A percentile compares a stretch with the other conserved stretches of the same genome.
Conservation (phyloP, 2,329 filamentous ascomycete genomes). For the Fusarium sublunatum region DNA sequence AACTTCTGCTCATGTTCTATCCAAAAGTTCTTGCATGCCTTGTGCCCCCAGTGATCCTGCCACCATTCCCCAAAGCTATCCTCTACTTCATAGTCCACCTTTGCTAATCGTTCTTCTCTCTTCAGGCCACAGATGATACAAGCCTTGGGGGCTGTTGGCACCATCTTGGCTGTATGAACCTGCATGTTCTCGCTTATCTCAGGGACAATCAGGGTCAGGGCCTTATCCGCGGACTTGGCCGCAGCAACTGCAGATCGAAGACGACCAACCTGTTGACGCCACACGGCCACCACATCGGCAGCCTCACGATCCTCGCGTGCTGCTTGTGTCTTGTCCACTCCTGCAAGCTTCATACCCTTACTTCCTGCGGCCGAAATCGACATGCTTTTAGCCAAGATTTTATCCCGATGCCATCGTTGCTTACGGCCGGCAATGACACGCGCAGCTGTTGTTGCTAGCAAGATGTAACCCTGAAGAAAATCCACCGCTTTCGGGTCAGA, state of each 20-base stretch:
- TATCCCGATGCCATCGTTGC: constrained; percentile 90
- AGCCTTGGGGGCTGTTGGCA: constrained; percentile 75
- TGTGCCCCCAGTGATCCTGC: constrained; percentile 88
- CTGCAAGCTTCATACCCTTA: constrained; percentile 91
- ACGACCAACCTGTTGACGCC: constrained; percentile 80
- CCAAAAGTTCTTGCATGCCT: constrained; percentile 88
- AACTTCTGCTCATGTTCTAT: constrained; percentile 76
- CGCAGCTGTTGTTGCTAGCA: constrained; percentile 74
- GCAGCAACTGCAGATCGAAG: constrained; percentile 78
- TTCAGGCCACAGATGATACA: constrained; percentile 91
- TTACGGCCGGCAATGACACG: constrained; percentile 87
- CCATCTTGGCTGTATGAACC: constrained; percentile 77
- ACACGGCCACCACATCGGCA: constrained; percentile 78
- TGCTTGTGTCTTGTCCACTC: constrained; percentile 85
- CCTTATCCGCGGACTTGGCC: constrained; percentile 69
- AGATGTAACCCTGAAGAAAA: constrained; percentile 74
- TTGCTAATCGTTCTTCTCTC: constrained; percentile 82
- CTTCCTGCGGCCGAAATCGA: constrained; percentile 81
- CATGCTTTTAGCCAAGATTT: constrained; percentile 86
- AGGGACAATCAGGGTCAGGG: constrained; percentile 66
- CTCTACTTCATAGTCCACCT: constrained; percentile 80
- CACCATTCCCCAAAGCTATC: constrained; percentile 98
- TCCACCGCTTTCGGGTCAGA: constrained; percentile 69
- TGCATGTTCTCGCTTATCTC: constrained; percentile 77
- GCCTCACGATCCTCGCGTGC: constrained; percentile 86